phyloP scores from a whole-genome alignment of 805 yeast species.

The Ogataea neopini region DNA sequence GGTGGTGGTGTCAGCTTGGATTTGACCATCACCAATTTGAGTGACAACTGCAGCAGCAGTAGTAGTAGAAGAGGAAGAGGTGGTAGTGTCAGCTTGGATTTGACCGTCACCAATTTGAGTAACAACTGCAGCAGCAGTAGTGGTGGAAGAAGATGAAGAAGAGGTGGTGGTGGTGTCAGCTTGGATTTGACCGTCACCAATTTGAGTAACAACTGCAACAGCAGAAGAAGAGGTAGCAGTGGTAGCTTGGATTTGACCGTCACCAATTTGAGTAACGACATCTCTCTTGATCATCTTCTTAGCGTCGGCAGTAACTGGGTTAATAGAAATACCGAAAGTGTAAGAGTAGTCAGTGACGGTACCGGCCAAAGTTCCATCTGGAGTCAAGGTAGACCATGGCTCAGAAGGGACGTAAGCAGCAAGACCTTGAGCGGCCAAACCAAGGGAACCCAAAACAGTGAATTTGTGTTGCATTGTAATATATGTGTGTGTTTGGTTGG shows the following conservation, averaged over 20 bases:
- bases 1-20: conserved; percentile 34
- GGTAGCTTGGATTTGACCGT: conserved; percentile 56
- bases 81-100: conserved; percentile 40
- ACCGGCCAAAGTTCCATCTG: conserved; percentile 50
- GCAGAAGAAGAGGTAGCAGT: conserved; percentile 41
- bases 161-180: conserved; percentile 32
- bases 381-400: conserved; percentile 73
- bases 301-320: conserved; percentile 41
- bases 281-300: conserved; percentile 27
- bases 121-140: conserved; percentile 36
- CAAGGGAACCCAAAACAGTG: conserved; percentile 38
- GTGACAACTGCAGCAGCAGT: conserved; percentile 38
- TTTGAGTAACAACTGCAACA: conserved; percentile 43
- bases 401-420: conserved; percentile 68
- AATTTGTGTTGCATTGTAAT: conserved; percentile 28
- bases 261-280: conserved; percentile 50
- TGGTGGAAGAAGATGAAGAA: too few species aligned
- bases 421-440: conserved; percentile 45
- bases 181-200: conserved; percentile 54
- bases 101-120: conserved; percentile 56
- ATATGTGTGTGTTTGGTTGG: conserved; percentile 4
- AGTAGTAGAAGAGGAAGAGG: conserved; percentile 33
- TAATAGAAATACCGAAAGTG: conserved; percentile 72
- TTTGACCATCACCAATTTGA: conserved; percentile 30
- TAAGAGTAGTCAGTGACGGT: conserved; percentile 59